Evolutionary conservation across 2,329 filamentous ascomycete genomes (phyloP), one percentile per base, ranked within the genome.

Genomic region (Ascochyta fabae): DNA sequence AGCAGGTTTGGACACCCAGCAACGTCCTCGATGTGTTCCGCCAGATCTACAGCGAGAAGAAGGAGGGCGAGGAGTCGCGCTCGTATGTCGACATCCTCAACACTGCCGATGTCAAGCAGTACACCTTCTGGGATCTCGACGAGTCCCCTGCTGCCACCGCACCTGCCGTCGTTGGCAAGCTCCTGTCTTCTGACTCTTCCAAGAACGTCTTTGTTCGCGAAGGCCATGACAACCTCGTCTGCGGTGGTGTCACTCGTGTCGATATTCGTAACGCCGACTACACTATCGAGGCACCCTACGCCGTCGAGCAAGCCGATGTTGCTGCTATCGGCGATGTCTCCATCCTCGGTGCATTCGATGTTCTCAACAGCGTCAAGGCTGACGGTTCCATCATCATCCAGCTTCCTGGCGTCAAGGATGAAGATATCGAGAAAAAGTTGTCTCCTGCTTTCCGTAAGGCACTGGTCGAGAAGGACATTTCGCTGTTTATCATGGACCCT

Each of bases 81-180:
- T 88, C 66, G 69, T 82, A 75, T 77, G 74, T 75, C 41, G 80
- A 86, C 62, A 75, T 84, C 19, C 69, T 84, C n/a, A 83, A 86
- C 60, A 73, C 71, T 22, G 72, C 79, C n/a, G 74, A 77, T 19
- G 86, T 88, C 19, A 84, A 91, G 75, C 90, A 98, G 77, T 98
- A 95, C 79, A 88, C 88, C 12, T 97, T 99, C 84, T 98, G 93
- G 92, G 91, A 97, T 65, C 74, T 90, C 36, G 94, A 96, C 70
- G 84, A 87, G 74, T 92, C 92, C 26, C 77, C 81, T 1, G 84
- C 88, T 47, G 82, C 83, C 47, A 81, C 81, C 56, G 87, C 91
- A 1, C 88, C 92, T 10, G 78, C 84, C 22, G 84, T 79, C 41
- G 72, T 89, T 44, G 84, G 83, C 36, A 82, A 86, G 69, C 80